A percentile compares a stretch with the other conserved stretches of the same genome.
Conservation (phyloP, 352 stramenopile species). For the Globisporangium abappressorium region DNA sequence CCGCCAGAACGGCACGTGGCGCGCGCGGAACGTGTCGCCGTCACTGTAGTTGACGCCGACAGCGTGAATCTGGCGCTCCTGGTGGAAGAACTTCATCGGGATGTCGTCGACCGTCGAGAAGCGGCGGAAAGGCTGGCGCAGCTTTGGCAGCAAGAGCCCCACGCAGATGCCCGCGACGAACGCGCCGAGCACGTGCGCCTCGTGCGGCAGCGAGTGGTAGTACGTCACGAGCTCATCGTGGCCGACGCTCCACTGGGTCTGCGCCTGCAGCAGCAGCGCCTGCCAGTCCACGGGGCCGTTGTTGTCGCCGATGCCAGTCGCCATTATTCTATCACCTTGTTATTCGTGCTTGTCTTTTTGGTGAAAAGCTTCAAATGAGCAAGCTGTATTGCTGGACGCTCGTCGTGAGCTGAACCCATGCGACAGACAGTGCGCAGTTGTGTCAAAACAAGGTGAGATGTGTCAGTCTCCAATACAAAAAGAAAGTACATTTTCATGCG, state of each 20-base stretch:
- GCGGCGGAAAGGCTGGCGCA: constrained; percentile 65
- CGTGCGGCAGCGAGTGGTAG: constrained; percentile 31
- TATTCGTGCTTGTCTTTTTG: neutral
- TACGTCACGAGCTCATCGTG: constrained; percentile 17
- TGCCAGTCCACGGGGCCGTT: constrained; percentile 14
- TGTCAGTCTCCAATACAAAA: neutral
- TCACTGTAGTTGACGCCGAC: constrained; percentile 63
- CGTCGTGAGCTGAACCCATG: constrained; percentile 5
- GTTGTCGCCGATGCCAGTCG: constrained; percentile 4
- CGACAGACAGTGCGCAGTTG: neutral
- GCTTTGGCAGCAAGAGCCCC: constrained; percentile 47
- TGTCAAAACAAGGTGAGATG: neutral
- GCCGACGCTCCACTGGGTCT: constrained; percentile 12
- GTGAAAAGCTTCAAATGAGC: neutral
- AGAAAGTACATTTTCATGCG: neutral
- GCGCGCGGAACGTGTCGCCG: constrained; percentile 81
- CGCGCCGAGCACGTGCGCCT: constrained; percentile 39
- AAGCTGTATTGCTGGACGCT: neutral
- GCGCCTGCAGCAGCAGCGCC: constrained; percentile 10
- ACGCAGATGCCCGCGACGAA: constrained; percentile 57
- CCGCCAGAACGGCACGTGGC: constrained; percentile 55
- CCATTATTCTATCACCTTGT: neutral
- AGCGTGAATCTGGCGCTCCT: constrained; percentile 52
- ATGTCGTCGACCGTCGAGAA: constrained; percentile 81
- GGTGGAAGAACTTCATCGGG: constrained; percentile 63